Evolutionary conservation across 768 basidiomycete genomes (phyloP).

Genomic region (Boletus pseudopeckii): DNA sequence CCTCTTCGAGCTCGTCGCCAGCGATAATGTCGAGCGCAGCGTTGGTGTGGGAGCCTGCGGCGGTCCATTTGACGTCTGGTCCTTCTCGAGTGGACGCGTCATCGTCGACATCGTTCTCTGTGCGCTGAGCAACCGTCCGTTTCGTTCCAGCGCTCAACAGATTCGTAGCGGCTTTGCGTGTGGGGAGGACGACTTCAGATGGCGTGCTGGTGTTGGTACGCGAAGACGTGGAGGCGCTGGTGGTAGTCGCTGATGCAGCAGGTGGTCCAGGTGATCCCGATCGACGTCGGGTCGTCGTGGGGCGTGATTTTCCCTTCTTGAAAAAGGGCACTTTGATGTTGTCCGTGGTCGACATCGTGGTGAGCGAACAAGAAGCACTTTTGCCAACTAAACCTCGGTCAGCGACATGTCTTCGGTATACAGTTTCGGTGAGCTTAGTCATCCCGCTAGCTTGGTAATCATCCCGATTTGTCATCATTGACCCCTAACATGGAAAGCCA

Average conservation of each 20-base stretch:
- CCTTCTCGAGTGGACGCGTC: constrained; percentile 43
- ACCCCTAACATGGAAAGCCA: constrained; percentile 3
- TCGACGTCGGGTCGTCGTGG: constrained; percentile 71
- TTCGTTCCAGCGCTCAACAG: constrained; percentile 79
- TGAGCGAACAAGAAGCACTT: not conserved
- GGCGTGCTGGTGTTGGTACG: constrained; percentile 6
- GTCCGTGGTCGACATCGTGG: constrained; percentile 32
- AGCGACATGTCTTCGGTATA: not conserved
- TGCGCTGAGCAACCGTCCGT: constrained; percentile 50
- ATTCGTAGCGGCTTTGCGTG: constrained; percentile 62
- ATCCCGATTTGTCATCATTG: constrained; percentile 6
- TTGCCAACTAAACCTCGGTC: not conserved
- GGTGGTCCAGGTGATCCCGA: constrained; percentile 57
- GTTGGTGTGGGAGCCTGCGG: constrained; percentile 70
- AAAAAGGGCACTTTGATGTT: constrained; percentile 76
- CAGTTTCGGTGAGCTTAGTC: constrained; percentile 15
- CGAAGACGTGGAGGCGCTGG: constrained; percentile 26
- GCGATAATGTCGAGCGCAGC: constrained; percentile 72
- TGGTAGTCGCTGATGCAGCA: constrained; percentile 4
- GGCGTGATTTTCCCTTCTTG: constrained; percentile 79
- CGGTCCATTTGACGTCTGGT: constrained; percentile 75
- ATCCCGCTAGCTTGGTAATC: constrained; percentile 8
- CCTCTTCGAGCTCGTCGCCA: constrained; percentile 77
- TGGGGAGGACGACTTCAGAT: constrained; percentile 76
- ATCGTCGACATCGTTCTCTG: constrained; percentile 43